Conservation (phyloP, 768 basidiomycete species). For the Tylopilus felleus region DNA sequence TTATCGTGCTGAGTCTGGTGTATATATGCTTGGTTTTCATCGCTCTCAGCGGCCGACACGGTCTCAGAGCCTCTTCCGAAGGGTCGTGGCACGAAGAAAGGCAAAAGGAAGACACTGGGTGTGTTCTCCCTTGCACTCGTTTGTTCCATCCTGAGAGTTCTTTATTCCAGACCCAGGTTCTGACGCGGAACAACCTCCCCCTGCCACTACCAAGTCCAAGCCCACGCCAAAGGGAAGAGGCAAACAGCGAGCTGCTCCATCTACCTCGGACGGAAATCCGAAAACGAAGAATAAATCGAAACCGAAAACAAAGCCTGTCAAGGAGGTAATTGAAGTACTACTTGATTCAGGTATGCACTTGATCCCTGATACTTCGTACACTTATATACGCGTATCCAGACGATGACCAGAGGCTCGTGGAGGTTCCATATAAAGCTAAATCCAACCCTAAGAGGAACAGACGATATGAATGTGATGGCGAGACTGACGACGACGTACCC, state of each 20-base stretch:
- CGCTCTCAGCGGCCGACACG: neutral
- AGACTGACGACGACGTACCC: constrained; percentile 4
- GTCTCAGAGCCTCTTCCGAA: constrained; percentile 10
- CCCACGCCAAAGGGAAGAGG: constrained; percentile 10
- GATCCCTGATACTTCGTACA: neutral
- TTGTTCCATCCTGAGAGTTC: neutral
- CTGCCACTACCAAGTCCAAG: neutral
- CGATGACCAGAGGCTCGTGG: constrained; percentile 28
- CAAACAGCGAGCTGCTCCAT: neutral
- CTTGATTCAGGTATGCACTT: constrained; percentile 14
- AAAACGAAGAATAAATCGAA: constrained; percentile 8
- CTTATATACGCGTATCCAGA: constrained; percentile 14
- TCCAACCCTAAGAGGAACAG: neutral
- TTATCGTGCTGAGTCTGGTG: neutral
- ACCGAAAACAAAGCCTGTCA: constrained; percentile 7
- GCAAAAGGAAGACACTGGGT: constrained; percentile 12
- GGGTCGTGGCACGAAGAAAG: constrained; percentile 15
- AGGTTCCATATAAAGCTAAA: constrained; percentile 15
- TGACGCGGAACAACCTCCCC: constrained; percentile 2
- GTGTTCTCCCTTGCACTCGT: neutral
- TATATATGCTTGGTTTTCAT: neutral
- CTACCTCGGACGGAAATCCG: neutral
- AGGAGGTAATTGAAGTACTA: constrained; percentile 3
- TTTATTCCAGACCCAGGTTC: neutral
- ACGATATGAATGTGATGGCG: neutral